Percentiles rank a stretch among this genome's conserved stretches.
phyloP scores from a whole-genome alignment of 164 flowering plant species.

The Magnolia sinica region DNA sequence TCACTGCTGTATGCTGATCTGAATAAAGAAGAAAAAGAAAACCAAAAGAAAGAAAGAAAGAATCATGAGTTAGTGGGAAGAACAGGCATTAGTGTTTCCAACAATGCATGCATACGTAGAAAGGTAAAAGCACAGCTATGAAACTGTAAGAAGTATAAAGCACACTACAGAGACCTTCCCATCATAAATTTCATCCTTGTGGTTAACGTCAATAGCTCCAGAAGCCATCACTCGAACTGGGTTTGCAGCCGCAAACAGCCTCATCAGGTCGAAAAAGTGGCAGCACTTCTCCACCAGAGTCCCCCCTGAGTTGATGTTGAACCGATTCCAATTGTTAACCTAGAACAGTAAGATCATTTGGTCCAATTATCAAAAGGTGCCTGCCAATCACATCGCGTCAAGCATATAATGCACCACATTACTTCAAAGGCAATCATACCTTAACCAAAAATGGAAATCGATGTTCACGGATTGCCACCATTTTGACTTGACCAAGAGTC shows the following conservation, averaged over 20 bases:
- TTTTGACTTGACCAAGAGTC: constrained; percentile 64
- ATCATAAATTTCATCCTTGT: constrained; percentile 91
- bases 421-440: constrained; percentile 32
- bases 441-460: constrained; percentile 91
- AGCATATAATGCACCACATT: neutral
- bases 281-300: constrained; percentile 98
- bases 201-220: constrained; percentile 92
- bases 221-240: constrained; percentile 98
- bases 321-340: constrained; percentile 95
- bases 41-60: neutral
- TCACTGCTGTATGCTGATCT: no score
- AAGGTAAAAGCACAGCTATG: neutral
- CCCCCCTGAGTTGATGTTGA: constrained; percentile 85
- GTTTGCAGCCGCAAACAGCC: constrained; percentile 74
- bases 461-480: constrained; percentile 94
- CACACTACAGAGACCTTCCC: constrained; percentile 53
- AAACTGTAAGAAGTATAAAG: neutral
- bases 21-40: no score
- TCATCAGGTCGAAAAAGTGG: constrained; percentile 97
- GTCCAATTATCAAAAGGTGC: neutral
- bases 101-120: neutral
- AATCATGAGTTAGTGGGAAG: neutral
- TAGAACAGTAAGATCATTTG: constrained; percentile 20
- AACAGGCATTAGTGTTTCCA: neutral
- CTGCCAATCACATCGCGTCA: neutral